A percentile compares a stretch with the other conserved stretches of the same genome.
Evolutionary conservation across 2,329 filamentous ascomycete species (phyloP).

Genomic region (Aspergillus fumigatus): DNA sequence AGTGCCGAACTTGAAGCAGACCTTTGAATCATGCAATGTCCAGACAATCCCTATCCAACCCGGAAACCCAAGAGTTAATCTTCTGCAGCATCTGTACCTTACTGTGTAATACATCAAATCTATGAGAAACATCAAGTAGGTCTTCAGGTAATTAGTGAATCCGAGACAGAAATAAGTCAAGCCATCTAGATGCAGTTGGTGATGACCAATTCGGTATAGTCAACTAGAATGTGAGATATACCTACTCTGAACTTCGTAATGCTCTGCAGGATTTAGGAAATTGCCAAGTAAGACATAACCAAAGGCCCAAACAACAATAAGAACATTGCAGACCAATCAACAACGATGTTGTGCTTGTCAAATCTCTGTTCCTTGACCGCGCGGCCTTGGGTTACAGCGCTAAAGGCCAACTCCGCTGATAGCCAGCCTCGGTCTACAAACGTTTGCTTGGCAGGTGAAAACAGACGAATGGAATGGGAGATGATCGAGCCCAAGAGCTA

Average conservation of each 20-base stretch:
- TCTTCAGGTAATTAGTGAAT: too few species aligned
- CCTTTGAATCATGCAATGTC: neutral
- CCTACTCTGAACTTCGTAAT: too few species aligned
- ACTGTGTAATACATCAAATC: too few species aligned
- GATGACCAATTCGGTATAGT: too few species aligned
- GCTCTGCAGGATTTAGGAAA: neutral
- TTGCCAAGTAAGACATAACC: neutral
- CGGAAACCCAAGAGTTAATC: neutral
- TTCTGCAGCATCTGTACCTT: too few species aligned
- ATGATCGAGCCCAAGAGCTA: neutral
- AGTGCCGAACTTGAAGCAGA: neutral
- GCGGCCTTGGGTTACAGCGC: constrained; percentile 9
- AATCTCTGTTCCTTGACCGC: neutral
- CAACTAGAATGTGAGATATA: too few species aligned
- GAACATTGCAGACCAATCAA: neutral
- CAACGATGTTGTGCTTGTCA: neutral
- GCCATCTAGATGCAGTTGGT: too few species aligned
- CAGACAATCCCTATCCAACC: neutral
- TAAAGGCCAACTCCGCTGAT: constrained; percentile 2
- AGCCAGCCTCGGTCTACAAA: neutral
- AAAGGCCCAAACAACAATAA: neutral
- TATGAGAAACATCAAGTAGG: too few species aligned
- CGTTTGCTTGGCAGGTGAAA: neutral
- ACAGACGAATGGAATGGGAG: neutral
- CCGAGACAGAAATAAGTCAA: too few species aligned